Evolutionary conservation across 2,329 filamentous ascomycete species (phyloP).

Genomic region (Bipolaris zeicola): DNA sequence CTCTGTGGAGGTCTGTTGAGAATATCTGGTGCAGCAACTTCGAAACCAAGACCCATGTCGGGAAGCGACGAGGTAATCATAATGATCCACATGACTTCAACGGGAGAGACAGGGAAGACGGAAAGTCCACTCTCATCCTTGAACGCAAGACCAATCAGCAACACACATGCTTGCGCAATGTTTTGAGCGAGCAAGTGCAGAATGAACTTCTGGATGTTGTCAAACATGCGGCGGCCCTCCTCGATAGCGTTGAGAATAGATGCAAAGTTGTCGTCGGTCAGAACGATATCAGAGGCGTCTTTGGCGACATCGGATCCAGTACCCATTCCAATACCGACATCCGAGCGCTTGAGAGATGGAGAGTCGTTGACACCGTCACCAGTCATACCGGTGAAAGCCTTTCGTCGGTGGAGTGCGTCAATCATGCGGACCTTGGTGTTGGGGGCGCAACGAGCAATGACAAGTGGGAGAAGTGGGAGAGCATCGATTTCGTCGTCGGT

Average conservation of each 20-base stretch:
- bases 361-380: conserved; percentile 89
- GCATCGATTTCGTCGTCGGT: conserved; percentile 75
- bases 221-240: conserved; percentile 82
- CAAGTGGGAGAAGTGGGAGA: conserved; percentile 75
- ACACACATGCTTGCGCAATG: conserved; percentile 79
- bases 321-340: conserved; percentile 92
- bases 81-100: conserved; percentile 93
- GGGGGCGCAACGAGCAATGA: conserved; percentile 83
- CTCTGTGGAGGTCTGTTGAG: conserved; percentile 77
- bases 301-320: conserved; percentile 86
- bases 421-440: conserved; percentile 92
- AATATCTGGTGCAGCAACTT: conserved; percentile 74
- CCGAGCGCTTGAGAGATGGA: conserved; percentile 77
- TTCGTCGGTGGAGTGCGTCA: conserved; percentile 78
- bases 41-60: conserved; percentile 85
- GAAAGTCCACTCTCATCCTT: conserved; percentile 73
- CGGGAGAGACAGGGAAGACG: conserved; percentile 83
- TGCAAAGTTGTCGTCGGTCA: conserved; percentile 88
- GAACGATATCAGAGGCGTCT: conserved; percentile 79
- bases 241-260: conserved; percentile 83
- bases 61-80: conserved; percentile 81
- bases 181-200: conserved; percentile 78
- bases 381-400: conserved; percentile 82
- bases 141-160: conserved; percentile 82
- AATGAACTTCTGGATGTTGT: conserved; percentile 89